Evolutionary conservation across 768 basidiomycete species (phyloP).

Genomic region (Peribolospora kevripleyi): DNA sequence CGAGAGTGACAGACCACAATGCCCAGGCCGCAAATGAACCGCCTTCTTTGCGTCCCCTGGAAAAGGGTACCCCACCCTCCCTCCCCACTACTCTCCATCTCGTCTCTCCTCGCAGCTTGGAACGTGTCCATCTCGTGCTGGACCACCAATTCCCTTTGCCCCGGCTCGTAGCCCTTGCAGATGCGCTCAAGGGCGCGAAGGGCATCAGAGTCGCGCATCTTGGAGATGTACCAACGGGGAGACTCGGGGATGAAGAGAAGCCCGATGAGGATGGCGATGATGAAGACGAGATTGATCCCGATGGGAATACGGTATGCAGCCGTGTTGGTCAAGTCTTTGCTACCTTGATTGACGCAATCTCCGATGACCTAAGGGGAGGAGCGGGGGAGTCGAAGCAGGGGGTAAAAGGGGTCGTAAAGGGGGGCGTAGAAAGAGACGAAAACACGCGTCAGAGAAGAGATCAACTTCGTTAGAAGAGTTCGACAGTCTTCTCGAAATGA

Average conservation of each 20-base stretch:
- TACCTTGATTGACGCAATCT: slow-evolving; percentile 18
- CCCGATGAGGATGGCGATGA: slow-evolving; percentile 12
- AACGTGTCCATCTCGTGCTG: slow-evolving; percentile 4
- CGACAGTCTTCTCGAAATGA: background rate
- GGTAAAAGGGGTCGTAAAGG: too few relatives aligned
- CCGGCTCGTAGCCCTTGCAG: slow-evolving; percentile 12
- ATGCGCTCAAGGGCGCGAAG: slow-evolving; percentile 13
- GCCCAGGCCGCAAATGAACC: slow-evolving; percentile 18
- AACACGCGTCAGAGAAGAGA: background rate
- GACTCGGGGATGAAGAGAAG: slow-evolving; percentile 14
- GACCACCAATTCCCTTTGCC: background rate
- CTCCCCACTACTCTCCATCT: slow-evolving; percentile 10
- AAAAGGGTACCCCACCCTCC: slow-evolving; percentile 14
- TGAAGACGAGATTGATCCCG: slow-evolving; percentile 15
- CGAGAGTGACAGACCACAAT: slow-evolving; percentile 14
- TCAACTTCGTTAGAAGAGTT: background rate
- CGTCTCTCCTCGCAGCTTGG: slow-evolving; percentile 15
- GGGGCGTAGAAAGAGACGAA: too few relatives aligned
- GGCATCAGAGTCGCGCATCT: slow-evolving; percentile 17
- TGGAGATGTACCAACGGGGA: slow-evolving; percentile 17
- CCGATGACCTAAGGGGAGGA: slow-evolving; percentile 13
- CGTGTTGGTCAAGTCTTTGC: slow-evolving; percentile 10
- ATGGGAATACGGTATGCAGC: slow-evolving; percentile 10
- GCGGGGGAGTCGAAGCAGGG: too few relatives aligned
- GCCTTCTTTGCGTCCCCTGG: slow-evolving; percentile 15